Evolutionary conservation across 768 basidiomycete species (phyloP).

Genomic region (Crepidotus variabilis): DNA sequence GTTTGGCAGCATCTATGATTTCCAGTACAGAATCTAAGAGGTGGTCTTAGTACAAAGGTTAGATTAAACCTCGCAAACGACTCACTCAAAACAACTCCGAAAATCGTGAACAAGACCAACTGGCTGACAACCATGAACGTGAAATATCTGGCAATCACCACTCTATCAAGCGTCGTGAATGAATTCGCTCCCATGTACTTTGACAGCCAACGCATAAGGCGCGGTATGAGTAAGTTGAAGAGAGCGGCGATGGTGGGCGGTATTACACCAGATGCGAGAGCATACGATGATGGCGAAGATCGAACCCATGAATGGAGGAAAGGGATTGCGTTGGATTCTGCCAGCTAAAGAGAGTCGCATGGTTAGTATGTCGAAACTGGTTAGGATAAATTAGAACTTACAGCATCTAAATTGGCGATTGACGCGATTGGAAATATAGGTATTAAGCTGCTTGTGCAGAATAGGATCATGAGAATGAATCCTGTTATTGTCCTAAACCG

Average conservation of each 20-base stretch:
- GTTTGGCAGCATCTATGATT: conserved; percentile 25
- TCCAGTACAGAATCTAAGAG: conserved; percentile 26
- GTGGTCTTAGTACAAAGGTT: background rate
- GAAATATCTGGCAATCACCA: conserved; percentile 79
- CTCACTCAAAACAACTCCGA: conserved; percentile 73
- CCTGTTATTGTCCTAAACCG: conserved; percentile 55
- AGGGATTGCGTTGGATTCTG: conserved; percentile 47
- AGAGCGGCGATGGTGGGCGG: conserved; percentile 73
- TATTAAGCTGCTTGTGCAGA: conserved; percentile 82
- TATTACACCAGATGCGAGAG: conserved; percentile 77
- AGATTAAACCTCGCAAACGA: conserved; percentile 2
- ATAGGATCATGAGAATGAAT: conserved; percentile 56
- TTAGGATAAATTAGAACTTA: conserved; percentile 24
- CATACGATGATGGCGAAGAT: conserved; percentile 57
- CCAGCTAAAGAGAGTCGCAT: conserved; percentile 29
- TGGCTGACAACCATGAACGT: conserved; percentile 84
- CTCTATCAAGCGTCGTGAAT: conserved; percentile 65
- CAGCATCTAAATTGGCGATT: conserved; percentile 75
- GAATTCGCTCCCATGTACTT: conserved; percentile 50
- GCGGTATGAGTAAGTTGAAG: conserved; percentile 74
- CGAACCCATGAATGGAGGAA: conserved; percentile 63
- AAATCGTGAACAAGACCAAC: conserved; percentile 77
- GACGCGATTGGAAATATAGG: conserved; percentile 77
- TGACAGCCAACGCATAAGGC: conserved; percentile 75
- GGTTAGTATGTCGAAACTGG: background rate